These are phyloP conservation scores for Kuraishia borneana DNA, from an alignment of 805 yeast species.

Conservation along the genomic window DNA sequence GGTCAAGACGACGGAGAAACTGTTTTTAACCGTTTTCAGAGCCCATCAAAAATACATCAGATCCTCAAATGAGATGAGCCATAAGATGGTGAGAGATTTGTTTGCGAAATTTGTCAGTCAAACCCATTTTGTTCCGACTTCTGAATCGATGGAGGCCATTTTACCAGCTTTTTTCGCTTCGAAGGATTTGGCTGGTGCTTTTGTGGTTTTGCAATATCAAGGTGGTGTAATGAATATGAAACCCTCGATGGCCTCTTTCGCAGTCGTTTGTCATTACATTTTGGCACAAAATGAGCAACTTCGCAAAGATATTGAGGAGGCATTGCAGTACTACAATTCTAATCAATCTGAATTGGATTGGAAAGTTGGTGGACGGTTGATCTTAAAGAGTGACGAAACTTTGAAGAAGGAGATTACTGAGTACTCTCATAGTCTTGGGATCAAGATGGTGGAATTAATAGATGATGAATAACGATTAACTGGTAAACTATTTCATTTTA, in stretches of 20 bases:
- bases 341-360: not conserved
- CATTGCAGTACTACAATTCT: too few species aligned
- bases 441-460: not conserved
- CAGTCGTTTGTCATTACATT: not conserved
- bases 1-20: not conserved
- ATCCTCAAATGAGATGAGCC: not conserved
- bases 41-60: not conserved
- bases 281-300: too few species aligned
- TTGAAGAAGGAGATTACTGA: not conserved
- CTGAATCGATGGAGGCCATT: not conserved
- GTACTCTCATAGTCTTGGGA: not conserved
- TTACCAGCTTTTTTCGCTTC: not conserved
- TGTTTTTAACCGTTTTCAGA: not conserved
- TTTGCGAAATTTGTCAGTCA: not conserved
- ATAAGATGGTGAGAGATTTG: not conserved
- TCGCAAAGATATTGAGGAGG: too few species aligned
- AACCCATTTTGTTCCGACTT: not conserved
- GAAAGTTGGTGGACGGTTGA: not conserved
- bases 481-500: conserved; percentile 1
- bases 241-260: not conserved
- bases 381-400: not conserved
- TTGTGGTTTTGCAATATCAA: not conserved
- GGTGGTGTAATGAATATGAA: not conserved
- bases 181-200: not conserved
- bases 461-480: not conserved